These are phyloP conservation scores for Eucalyptus guilfoylei DNA, from an alignment of 345 rosid species.

Conservation along the genomic window DNA sequence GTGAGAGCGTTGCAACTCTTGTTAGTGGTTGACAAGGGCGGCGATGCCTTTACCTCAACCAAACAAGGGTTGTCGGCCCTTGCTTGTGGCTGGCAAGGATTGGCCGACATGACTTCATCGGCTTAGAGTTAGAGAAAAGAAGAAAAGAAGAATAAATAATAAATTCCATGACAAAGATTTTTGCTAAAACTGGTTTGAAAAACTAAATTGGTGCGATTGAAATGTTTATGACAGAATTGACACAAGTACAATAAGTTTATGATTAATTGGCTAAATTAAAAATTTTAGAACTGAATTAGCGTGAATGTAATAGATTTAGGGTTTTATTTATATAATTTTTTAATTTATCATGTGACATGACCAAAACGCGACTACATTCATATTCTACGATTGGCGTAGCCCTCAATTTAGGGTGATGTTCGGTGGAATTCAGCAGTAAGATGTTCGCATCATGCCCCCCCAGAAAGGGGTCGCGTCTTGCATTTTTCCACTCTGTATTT, in stretches of 20 bases:
- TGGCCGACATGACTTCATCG: background rate
- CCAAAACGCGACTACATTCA: background rate
- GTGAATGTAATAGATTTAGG: background rate
- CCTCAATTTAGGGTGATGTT: background rate
- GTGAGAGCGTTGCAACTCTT: background rate
- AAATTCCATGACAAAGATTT: no score
- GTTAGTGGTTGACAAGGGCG: background rate
- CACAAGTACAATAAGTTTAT: no score
- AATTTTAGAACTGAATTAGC: background rate
- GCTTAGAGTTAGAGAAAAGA: background rate
- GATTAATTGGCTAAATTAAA: background rate
- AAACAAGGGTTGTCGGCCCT: background rate
- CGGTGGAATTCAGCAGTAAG: background rate
- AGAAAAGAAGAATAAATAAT: no score
- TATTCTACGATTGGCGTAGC: background rate
- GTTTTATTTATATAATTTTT: background rate
- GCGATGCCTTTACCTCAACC: background rate
- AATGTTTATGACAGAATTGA: fast-evolving
- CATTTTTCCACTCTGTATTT: background rate
- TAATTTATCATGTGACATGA: background rate
- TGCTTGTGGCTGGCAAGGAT: background rate
- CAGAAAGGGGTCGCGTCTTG: background rate
- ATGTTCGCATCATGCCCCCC: background rate
- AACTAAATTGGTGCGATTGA: no score
- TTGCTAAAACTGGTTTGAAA: background rate